Conservation (phyloP, 2,329 filamentous ascomycete genomes). For the Microcyclospora tardicrescens region DNA sequence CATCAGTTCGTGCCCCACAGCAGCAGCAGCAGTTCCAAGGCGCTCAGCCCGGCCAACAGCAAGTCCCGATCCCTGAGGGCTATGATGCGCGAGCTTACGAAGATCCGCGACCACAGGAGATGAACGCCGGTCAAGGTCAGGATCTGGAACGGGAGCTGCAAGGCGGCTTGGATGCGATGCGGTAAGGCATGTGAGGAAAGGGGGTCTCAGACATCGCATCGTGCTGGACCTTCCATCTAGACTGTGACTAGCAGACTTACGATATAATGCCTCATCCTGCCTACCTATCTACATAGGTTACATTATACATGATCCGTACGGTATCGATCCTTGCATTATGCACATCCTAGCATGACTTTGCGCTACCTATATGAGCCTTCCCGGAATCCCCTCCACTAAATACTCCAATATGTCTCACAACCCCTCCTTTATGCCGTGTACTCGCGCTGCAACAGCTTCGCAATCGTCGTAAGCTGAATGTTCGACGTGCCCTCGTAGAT, state of each 20-base stretch:
- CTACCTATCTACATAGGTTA: too few relatives aligned
- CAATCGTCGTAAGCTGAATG: constrained; percentile 58
- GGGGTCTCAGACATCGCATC: too few relatives aligned
- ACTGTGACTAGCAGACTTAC: too few relatives aligned
- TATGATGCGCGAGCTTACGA: constrained; percentile 46
- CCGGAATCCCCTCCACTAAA: too few relatives aligned
- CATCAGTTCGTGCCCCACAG: constrained; percentile 26
- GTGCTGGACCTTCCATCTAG: too few relatives aligned
- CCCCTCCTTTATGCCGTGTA: constrained; percentile 42
- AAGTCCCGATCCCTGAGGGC: constrained; percentile 51
- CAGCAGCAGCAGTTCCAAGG: constrained; percentile 34
- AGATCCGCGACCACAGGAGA: constrained; percentile 47
- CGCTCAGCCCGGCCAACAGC: constrained; percentile 24
- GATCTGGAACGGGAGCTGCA: constrained; percentile 70
- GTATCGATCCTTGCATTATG: too few relatives aligned
- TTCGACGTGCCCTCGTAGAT: constrained; percentile 64
- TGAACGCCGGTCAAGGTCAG: constrained; percentile 48
- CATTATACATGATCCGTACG: too few relatives aligned
- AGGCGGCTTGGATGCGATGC: constrained; percentile 17
- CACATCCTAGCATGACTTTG: too few relatives aligned
- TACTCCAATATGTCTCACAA: too few relatives aligned
- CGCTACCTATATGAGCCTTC: too few relatives aligned
- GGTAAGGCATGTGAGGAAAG: constrained; percentile 1
- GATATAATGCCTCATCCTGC: too few relatives aligned
- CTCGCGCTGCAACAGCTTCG: constrained; percentile 54